Evolutionary conservation across 2,329 filamentous ascomycete genomes (phyloP).

Genomic region (Cladosporium sp.): DNA sequence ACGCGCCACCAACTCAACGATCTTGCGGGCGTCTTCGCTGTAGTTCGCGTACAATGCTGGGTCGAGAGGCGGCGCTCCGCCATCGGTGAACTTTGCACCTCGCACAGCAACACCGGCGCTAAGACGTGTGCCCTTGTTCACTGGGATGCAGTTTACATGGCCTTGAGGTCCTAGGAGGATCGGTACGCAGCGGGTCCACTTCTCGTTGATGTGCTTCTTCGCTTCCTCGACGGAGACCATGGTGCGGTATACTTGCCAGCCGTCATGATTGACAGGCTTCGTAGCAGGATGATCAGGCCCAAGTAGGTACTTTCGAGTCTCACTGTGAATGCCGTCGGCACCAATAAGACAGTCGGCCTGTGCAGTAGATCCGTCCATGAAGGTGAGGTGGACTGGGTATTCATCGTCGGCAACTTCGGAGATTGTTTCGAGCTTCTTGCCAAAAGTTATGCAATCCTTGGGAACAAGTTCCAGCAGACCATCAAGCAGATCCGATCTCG

Average conservation of each 20-base stretch:
- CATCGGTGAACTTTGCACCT: slow-evolving; percentile 27
- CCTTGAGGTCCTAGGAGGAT: slow-evolving; percentile 36
- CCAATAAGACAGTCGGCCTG: slow-evolving; percentile 53
- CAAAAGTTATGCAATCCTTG: slow-evolving; percentile 43
- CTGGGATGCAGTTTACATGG: slow-evolving; percentile 36
- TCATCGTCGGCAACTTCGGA: slow-evolving; percentile 31
- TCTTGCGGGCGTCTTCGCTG: slow-evolving; percentile 31
- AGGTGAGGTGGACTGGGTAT: slow-evolving; percentile 40
- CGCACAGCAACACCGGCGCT: slow-evolving; percentile 32
- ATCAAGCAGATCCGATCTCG: slow-evolving; percentile 52
- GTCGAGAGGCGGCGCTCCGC: slow-evolving; percentile 26
- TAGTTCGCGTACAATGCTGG: slow-evolving; percentile 30
- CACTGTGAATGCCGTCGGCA: slow-evolving; percentile 56
- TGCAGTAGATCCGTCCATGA: slow-evolving; percentile 50
- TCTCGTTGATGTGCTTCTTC: slow-evolving; percentile 31
- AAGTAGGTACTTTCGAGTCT: slow-evolving; percentile 47
- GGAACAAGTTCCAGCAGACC: slow-evolving; percentile 50
- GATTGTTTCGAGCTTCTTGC: slow-evolving; percentile 45
- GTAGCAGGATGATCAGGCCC: slow-evolving; percentile 36
- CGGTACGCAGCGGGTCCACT: slow-evolving; percentile 33
- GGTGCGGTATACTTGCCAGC: slow-evolving; percentile 36
- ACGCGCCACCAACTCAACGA: slow-evolving; percentile 31
- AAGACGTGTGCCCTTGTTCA: slow-evolving; percentile 33
- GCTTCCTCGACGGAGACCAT: slow-evolving; percentile 34
- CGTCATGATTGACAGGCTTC: slow-evolving; percentile 34